A percentile compares a stretch with the other conserved stretches of the same genome.
phyloP scores from a whole-genome alignment of 1,284 basidiomycete species.

The Peniophora sp. region DNA sequence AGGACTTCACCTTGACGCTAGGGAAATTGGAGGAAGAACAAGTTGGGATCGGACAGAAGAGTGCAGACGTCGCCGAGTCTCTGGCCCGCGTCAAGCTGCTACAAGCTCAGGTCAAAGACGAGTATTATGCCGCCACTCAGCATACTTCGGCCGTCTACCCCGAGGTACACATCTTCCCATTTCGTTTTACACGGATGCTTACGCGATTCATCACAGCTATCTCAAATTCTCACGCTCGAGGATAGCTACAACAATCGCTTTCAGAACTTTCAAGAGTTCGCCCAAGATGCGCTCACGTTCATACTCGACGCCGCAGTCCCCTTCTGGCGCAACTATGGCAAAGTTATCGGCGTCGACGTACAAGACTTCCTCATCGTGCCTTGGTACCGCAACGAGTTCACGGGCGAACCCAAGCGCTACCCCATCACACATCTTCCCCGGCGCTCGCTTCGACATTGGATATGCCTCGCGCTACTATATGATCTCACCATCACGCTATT shows the following conservation, averaged over 20 bases:
- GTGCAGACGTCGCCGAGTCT: constrained; percentile 37
- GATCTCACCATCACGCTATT: constrained; percentile 34
- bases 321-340: constrained; percentile 72
- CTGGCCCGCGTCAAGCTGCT: constrained; percentile 44
- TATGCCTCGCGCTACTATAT: constrained; percentile 47
- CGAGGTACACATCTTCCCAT: constrained; percentile 40
- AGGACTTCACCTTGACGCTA: constrained; percentile 36
- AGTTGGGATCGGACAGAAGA: constrained; percentile 31
- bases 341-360: constrained; percentile 65
- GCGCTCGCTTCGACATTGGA: constrained; percentile 61
- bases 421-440: constrained; percentile 47
- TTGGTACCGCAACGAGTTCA: constrained; percentile 73
- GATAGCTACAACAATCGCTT: constrained; percentile 71
- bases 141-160: constrained; percentile 69
- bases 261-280: constrained; percentile 69
- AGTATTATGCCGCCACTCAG: constrained; percentile 58
- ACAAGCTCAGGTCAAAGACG: constrained; percentile 49
- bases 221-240: constrained; percentile 57
- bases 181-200: not conserved
- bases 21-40: constrained; percentile 29
- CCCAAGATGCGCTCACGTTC: constrained; percentile 64
- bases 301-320: constrained; percentile 66
- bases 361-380: constrained; percentile 74
- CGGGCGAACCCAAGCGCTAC: constrained; percentile 64
- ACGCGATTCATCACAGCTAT: constrained; percentile 37